A percentile compares a stretch with the other conserved stretches of the same genome.
Conservation (phyloP, 352 stramenopile genomes). For the Pythium insidiosum region DNA sequence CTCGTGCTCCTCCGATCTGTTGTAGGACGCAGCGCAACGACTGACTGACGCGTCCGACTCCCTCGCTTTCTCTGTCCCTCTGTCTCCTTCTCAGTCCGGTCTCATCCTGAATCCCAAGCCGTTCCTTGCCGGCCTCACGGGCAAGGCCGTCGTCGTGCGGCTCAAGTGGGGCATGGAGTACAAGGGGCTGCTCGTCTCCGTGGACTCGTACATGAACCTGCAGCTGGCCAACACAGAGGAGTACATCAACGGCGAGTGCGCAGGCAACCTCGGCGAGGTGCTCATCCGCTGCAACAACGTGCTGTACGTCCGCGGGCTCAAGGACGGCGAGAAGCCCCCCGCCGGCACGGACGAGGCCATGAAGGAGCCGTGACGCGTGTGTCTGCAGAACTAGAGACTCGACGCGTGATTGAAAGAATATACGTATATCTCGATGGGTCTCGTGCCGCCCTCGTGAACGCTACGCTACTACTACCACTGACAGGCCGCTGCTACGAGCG, state of each 20-base stretch:
- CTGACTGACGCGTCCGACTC: too few species aligned
- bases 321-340: slow-evolving; percentile 66
- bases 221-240: slow-evolving; percentile 96
- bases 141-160: slow-evolving; percentile 94
- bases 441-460: too few species aligned
- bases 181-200: slow-evolving; percentile 90
- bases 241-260: slow-evolving; percentile 96
- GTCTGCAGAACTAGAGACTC: slow-evolving; percentile 16
- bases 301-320: slow-evolving; percentile 91
- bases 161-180: slow-evolving; percentile 99
- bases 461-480: background rate
- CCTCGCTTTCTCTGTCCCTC: too few species aligned
- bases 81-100: slow-evolving; percentile 70
- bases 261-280: slow-evolving; percentile 96
- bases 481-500: slow-evolving; percentile 35
- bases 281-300: slow-evolving; percentile 99
- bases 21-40: too few species aligned
- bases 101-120: slow-evolving; percentile 94
- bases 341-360: slow-evolving; percentile 24
- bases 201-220: slow-evolving; percentile 99
- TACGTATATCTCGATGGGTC: background rate
- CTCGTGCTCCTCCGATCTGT: too few species aligned
- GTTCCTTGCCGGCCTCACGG: slow-evolving; percentile 92
- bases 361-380: slow-evolving; percentile 27
- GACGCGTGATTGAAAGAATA: slow-evolving; percentile 12